Evolutionary conservation across 1,284 basidiomycete species (phyloP), one percentile per base, ranked within the genome.

Genomic region (Sporisorium iseilematis-ciliati): DNA sequence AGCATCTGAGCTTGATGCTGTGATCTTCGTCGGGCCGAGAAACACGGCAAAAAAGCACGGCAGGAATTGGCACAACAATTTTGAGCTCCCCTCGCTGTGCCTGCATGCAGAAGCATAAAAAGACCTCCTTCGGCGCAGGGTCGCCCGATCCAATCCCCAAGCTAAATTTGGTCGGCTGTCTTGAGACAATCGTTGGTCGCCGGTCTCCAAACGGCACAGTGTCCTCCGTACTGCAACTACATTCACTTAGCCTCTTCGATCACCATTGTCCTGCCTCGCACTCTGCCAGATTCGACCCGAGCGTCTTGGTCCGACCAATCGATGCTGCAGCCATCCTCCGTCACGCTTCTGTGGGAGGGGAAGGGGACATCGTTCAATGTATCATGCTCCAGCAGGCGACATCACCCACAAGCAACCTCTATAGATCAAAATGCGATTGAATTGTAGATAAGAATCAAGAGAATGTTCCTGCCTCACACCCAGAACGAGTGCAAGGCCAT

Each of bases 121-220:
- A 21, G 21, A 16, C 29, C 12, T 48, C n/a, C 38, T 41, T 70
- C 61, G 57, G 67, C 61, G 48, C 61, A 31, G 38, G 12, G 51
- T 65, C 53, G 57, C 48, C 67, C 67, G 67, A 65, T 60, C 61
- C 67, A 70, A 69, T 69, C 56, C 56, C 60, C 20, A 56, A 52
- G 26, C 43, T 35, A 50, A 50, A 20, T 29, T 29, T 46, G n/a
- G n/a, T 29, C 26, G 46, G 46, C 26, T 29, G 16, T 26, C 23
- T 7, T 16, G 26, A 51, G 50, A 41, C 38, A 1, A 26, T 26
- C 23, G 12, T 26, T 25, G 26, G 46, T 48, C 46, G n/a, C 46
- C 31, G 20, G 33, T 51, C 31, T 35, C 49, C 29, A 51, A 51
- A 14, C 49, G 49, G 49, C 49, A 51, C 20, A 8, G 11, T 38